A percentile compares a stretch with the other conserved stretches of the same genome.
These are phyloP conservation scores for Xylaria grammica DNA, from an alignment of 495 filamentous ascomycete genomes.

Conservation along the genomic window DNA sequence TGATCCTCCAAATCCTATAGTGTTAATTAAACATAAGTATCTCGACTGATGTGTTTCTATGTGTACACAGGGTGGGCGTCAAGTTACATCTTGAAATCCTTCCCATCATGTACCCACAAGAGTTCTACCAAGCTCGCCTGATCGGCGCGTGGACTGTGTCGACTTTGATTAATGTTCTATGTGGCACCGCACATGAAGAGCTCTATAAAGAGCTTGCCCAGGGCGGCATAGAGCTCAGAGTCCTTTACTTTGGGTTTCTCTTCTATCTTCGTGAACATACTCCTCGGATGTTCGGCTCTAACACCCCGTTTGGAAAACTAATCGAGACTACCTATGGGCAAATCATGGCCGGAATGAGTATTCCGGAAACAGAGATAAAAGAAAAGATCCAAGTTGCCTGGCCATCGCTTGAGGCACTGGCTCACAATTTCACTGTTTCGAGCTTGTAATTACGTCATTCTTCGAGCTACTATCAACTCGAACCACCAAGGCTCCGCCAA, in stretches of 20 bases:
- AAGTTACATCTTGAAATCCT: conserved; percentile 20
- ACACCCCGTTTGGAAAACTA: conserved; percentile 24
- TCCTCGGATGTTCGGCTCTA: conserved; percentile 11
- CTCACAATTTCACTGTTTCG: background rate
- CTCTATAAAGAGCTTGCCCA: conserved; percentile 21
- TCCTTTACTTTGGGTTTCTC: conserved; percentile 21
- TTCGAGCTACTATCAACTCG: background rate
- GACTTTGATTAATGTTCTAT: conserved; percentile 20
- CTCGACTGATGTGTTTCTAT: no score
- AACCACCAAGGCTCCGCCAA: background rate
- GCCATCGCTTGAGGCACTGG: conserved; percentile 10
- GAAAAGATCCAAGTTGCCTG: conserved; percentile 9
- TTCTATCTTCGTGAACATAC: conserved; percentile 20
- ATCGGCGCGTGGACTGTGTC: conserved; percentile 19
- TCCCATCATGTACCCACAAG: conserved; percentile 14
- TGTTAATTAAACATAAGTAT: no score
- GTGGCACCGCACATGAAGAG: conserved; percentile 10
- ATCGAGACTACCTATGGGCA: conserved; percentile 16
- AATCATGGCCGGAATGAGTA: conserved; percentile 13
- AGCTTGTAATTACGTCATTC: background rate
- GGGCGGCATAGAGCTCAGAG: conserved; percentile 9
- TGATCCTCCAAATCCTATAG: no score
- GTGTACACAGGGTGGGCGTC: conserved; percentile 9
- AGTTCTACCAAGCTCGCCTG: conserved; percentile 16
- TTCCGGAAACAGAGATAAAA: conserved; percentile 18